phyloP scores from a whole-genome alignment of 805 yeast genomes.

The Torulaspora gathmanii region DNA sequence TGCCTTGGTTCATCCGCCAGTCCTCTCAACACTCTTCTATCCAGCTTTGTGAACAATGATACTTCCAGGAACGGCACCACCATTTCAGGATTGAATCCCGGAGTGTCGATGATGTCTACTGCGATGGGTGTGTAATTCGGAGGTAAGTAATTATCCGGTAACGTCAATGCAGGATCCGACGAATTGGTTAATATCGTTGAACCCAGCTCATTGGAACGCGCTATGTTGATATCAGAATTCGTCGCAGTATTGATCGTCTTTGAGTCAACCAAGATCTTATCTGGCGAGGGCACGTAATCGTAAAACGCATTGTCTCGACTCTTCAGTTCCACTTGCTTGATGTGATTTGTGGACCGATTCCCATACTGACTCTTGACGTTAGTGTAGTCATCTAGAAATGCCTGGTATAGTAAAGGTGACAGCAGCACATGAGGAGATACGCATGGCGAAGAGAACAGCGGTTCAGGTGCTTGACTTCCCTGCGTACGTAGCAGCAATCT shows the following conservation, averaged over 20 bases:
- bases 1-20: slow-evolving; percentile 58
- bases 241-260: slow-evolving; percentile 11
- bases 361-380: slow-evolving; percentile 16
- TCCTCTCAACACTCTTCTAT: slow-evolving; percentile 53
- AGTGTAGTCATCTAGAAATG: slow-evolving; percentile 29
- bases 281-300: slow-evolving; percentile 8
- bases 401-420: slow-evolving; percentile 40
- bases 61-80: slow-evolving; percentile 74
- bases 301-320: slow-evolving; percentile 13
- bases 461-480: slow-evolving; percentile 25
- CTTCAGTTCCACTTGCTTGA: slow-evolving; percentile 13
- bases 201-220: slow-evolving; percentile 10
- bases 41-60: slow-evolving; percentile 58
- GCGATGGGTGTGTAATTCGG: slow-evolving; percentile 57
- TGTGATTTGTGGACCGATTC: slow-evolving; percentile 17
- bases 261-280: background rate
- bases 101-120: slow-evolving; percentile 69
- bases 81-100: slow-evolving; percentile 60
- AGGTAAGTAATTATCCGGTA: slow-evolving; percentile 37
- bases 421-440: slow-evolving; percentile 31
- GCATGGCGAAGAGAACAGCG: slow-evolving; percentile 33
- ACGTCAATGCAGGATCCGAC: background rate
- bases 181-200: slow-evolving; percentile 1
- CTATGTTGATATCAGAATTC: slow-evolving; percentile 18
- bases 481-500: slow-evolving; percentile 38